A percentile compares a stretch with the other conserved stretches of the same genome.
These are phyloP conservation scores for Zopfia rhizophila DNA, from an alignment of 2,329 filamentous ascomycete species.

Conservation along the genomic window DNA sequence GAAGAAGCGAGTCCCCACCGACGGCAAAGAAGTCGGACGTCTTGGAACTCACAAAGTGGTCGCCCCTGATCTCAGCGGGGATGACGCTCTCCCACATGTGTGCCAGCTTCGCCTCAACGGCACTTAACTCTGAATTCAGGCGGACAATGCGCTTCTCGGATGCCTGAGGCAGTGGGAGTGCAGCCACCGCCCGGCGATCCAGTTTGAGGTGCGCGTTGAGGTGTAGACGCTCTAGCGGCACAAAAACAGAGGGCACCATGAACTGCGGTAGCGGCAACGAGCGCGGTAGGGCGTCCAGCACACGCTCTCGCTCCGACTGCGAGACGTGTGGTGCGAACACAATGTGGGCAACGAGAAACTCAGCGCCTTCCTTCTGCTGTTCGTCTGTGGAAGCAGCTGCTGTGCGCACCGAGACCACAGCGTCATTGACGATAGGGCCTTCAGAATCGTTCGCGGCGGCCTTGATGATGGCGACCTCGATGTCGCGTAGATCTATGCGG, in stretches of 20 bases:
- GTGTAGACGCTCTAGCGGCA: constrained; percentile 20
- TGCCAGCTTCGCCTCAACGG: constrained; percentile 16
- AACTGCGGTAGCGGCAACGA: constrained; percentile 46
- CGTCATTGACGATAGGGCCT: constrained; percentile 33
- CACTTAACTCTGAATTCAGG: not conserved
- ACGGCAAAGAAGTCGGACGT: constrained; percentile 55
- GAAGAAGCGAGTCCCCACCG: constrained; percentile 55
- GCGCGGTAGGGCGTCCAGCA: constrained; percentile 22
- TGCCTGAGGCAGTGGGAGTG: constrained; percentile 19
- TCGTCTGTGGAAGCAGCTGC: constrained; percentile 18
- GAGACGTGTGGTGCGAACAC: constrained; percentile 26
- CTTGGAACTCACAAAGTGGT: constrained; percentile 13
- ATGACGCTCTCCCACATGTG: constrained; percentile 28
- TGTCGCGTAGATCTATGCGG: constrained; percentile 61
- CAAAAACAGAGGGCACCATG: constrained; percentile 43
- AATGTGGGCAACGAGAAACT: constrained; percentile 51
- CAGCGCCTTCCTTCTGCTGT: constrained; percentile 31
- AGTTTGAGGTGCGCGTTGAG: constrained; percentile 10
- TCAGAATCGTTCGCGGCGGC: constrained; percentile 11
- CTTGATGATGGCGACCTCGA: constrained; percentile 49
- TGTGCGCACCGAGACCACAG: constrained; percentile 33
- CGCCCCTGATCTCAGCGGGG: not conserved
- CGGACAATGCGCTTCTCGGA: too few relatives aligned
- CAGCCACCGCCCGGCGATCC: constrained; percentile 21
- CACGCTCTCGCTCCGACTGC: constrained; percentile 6